Base-by-base conservation (phyloP, 306 rosid species). In the Casuarina glauca region DNA sequence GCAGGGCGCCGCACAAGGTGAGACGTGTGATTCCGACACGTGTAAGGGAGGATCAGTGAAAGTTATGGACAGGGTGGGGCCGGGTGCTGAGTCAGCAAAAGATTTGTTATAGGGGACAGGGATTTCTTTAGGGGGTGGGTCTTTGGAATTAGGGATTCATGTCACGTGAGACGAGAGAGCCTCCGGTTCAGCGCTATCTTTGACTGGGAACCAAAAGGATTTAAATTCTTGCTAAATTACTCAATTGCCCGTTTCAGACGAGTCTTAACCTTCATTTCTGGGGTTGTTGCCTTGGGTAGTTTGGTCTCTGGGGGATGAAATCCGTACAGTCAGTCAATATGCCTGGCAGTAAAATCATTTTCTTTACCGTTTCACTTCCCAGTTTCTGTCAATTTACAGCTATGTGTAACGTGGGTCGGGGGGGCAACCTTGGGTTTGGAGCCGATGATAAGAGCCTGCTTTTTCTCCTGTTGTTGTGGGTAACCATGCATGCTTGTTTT, bases 81-180 rank as follows among this genome's bases (percentile, higher is more conserved):
- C n/a, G 16, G 26, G 36, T 11, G 86, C 68, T 74, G 86, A 82
- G 36, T 79, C 79, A 51, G 91, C 85, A 53, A 49, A 73, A 63
- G 73, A 72, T 70, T 82, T 49, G 16, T 11, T 45, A 74, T 39
- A 39, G 86, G 61, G 86, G 76, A 76, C 9, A 9, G 63, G 48
- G 48, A 6, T 46, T 46, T 46, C 2, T 46, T 46, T 46, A 6
- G 50, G 50, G 49, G 48, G 48, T 44, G 49, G 48, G 48, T 44
- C 48, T 4, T 44, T n/a, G 81, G 72, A 77, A 69, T 76, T 39
- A 38, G 86, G 54, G 82, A 79, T 84, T 82, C 74, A 26, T 68
- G 89, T 91, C 97, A 90, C 93, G 96, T 91, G 96, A 88, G 82
- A 9, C 13, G 77, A 77, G 81, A 77, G 86, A 83, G 51, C 2